These are phyloP conservation scores for Leucaena leucocephala DNA, from an alignment of 306 rosid species.

Conservation along the genomic window DNA sequence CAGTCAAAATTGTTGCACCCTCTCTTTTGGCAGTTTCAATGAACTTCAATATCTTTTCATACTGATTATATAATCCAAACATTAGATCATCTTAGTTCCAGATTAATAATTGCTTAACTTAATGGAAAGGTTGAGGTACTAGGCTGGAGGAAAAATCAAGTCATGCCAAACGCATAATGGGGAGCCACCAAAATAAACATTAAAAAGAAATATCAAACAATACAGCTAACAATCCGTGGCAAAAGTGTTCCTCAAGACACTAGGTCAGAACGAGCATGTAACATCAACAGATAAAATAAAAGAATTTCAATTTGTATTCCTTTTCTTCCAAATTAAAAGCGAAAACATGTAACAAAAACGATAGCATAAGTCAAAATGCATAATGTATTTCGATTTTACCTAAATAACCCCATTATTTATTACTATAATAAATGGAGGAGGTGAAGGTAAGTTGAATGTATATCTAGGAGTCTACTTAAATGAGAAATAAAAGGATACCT, in stretches of 20 bases:
- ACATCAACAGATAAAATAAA: slow-evolving; percentile 1
- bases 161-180: slow-evolving; percentile 11
- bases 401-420: background rate
- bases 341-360: background rate
- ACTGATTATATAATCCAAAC: slow-evolving; percentile 54
- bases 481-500: slow-evolving; percentile 55
- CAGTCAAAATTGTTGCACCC: slow-evolving; percentile 86
- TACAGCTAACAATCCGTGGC: slow-evolving; percentile 10
- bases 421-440: slow-evolving; percentile 1
- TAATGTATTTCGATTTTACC: background rate
- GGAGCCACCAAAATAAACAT: background rate
- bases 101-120: slow-evolving; percentile 9
- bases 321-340: slow-evolving; percentile 1
- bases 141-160: slow-evolving; percentile 27
- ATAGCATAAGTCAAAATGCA: background rate
- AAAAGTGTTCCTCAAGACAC: background rate
- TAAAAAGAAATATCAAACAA: background rate
- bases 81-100: slow-evolving; percentile 43
- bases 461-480: slow-evolving; percentile 18
- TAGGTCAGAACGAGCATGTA: background rate
- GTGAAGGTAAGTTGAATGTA: slow-evolving; percentile 8
- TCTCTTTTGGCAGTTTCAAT: slow-evolving; percentile 83
- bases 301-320: background rate
- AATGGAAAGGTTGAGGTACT: slow-evolving; percentile 7
- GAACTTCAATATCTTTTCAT: slow-evolving; percentile 81